Evolutionary conservation across 2,329 filamentous ascomycete genomes (phyloP).

Genomic region (Grosmannia penicillata): DNA sequence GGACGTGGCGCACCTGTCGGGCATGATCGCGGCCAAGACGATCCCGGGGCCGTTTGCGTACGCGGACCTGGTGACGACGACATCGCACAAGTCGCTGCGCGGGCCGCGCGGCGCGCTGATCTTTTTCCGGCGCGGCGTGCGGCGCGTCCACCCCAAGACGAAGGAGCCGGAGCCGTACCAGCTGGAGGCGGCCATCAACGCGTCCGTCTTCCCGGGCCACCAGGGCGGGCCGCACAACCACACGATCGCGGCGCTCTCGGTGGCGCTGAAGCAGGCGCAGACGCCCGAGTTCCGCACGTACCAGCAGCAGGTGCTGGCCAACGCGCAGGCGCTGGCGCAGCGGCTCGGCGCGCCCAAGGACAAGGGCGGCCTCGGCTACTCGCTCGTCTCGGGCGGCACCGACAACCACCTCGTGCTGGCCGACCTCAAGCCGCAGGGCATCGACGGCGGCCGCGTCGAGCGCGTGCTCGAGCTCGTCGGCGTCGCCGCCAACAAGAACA

Average conservation of each 20-base stretch:
- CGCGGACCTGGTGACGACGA: constrained; percentile 93
- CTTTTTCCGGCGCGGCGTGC: constrained; percentile 89
- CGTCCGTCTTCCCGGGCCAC: constrained; percentile 93
- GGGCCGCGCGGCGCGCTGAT: constrained; percentile 95
- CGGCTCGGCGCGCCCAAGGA: constrained; percentile 52
- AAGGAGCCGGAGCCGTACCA: constrained; percentile 79
- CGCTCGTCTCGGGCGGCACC: constrained; percentile 82
- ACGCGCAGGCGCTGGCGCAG: constrained; percentile 73
- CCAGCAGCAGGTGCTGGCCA: constrained; percentile 78
- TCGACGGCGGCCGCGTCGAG: constrained; percentile 85
- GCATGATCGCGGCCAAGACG: constrained; percentile 81
- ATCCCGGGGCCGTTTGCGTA: constrained; percentile 79
- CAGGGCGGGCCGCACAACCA: constrained; percentile 98
- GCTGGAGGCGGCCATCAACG: constrained; percentile 86
- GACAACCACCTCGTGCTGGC: constrained; percentile 94
- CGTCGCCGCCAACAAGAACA: constrained; percentile 99
- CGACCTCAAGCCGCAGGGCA: constrained; percentile 74
- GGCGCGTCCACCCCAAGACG: constrained; percentile 69
- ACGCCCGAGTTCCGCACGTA: constrained; percentile 83
- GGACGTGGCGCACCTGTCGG: constrained; percentile 96
- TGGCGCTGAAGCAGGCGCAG: constrained; percentile 88
- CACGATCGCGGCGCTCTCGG: constrained; percentile 89
- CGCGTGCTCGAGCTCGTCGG: constrained; percentile 82
- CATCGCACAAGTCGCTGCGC: constrained; percentile 92
- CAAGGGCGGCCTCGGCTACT: constrained; percentile 68